These are phyloP conservation scores for Eucommia ulmoides DNA, from an alignment of 257 asterid genomes.

Conservation along the genomic window DNA sequence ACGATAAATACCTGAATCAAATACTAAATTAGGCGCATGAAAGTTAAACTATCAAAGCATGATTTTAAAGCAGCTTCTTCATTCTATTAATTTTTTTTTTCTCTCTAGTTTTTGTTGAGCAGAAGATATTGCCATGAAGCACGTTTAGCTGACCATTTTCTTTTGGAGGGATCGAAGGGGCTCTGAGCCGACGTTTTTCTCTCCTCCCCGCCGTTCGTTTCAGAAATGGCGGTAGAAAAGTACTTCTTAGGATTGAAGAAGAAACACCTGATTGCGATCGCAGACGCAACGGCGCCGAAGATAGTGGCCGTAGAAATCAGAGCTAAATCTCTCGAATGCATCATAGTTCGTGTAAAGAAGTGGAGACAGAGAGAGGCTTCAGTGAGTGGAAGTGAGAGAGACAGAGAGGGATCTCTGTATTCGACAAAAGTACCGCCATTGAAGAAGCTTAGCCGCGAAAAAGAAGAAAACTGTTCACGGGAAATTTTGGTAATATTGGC, in stretches of 20 bases:
- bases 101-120: no score
- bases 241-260: slow-evolving; percentile 25
- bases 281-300: slow-evolving; percentile 51
- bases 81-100: neutral
- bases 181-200: slow-evolving; percentile 22
- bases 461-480: no score
- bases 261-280: slow-evolving; percentile 27
- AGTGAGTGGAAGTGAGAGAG: no score
- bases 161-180: slow-evolving; percentile 69
- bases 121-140: no score
- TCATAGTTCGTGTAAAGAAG: no score
- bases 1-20: slow-evolving; percentile 51
- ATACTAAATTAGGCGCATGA: neutral
- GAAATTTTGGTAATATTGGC: no score
- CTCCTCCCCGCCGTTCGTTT: neutral
- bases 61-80: neutral
- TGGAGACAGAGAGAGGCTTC: no score
- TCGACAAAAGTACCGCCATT: no score
- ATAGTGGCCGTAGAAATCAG: slow-evolving; percentile 51
- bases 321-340: slow-evolving; percentile 54
- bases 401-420: no score
- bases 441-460: no score
- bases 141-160: slow-evolving; percentile 66
- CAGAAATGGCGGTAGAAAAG: slow-evolving; percentile 15
- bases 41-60: neutral